These are phyloP conservation scores for Russula vinacea DNA, from an alignment of 768 basidiomycete genomes.

Conservation along the genomic window DNA sequence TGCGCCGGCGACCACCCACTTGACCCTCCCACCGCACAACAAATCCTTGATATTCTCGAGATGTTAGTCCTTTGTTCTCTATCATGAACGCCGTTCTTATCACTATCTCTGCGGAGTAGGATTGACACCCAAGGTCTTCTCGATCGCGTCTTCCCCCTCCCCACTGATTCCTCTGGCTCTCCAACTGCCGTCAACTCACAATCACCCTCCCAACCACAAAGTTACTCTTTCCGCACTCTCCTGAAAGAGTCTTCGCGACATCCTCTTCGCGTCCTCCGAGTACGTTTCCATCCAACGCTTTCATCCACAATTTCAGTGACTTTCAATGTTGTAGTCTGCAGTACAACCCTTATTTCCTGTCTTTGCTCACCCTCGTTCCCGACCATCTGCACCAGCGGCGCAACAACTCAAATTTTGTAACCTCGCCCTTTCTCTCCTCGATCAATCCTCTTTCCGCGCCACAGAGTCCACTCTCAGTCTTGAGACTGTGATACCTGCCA, in stretches of 20 bases:
- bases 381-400: slow-evolving; percentile 56
- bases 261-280: slow-evolving; percentile 54
- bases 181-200: slow-evolving; percentile 36
- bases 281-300: slow-evolving; percentile 38
- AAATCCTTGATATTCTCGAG: slow-evolving; percentile 59
- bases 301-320: slow-evolving; percentile 13
- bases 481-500: slow-evolving; percentile 43
- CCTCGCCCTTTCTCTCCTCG: slow-evolving; percentile 66
- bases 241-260: slow-evolving; percentile 53
- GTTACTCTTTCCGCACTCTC: slow-evolving; percentile 54
- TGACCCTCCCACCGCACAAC: slow-evolving; percentile 44
- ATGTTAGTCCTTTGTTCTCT: slow-evolving; percentile 40
- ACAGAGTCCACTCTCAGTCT: slow-evolving; percentile 46
- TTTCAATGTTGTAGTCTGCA: slow-evolving; percentile 46
- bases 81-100: slow-evolving; percentile 19
- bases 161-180: slow-evolving; percentile 42
- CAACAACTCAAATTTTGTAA: slow-evolving; percentile 74
- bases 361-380: slow-evolving; percentile 63
- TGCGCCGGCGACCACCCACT: slow-evolving; percentile 50
- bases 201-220: slow-evolving; percentile 31
- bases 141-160: slow-evolving; percentile 71
- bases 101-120: slow-evolving; percentile 39
- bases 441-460: slow-evolving; percentile 58
- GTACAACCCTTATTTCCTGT: slow-evolving; percentile 66
- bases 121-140: slow-evolving; percentile 72